phyloP scores from a whole-genome alignment of 257 asterid species.

The Capsicum rhomboideum region DNA sequence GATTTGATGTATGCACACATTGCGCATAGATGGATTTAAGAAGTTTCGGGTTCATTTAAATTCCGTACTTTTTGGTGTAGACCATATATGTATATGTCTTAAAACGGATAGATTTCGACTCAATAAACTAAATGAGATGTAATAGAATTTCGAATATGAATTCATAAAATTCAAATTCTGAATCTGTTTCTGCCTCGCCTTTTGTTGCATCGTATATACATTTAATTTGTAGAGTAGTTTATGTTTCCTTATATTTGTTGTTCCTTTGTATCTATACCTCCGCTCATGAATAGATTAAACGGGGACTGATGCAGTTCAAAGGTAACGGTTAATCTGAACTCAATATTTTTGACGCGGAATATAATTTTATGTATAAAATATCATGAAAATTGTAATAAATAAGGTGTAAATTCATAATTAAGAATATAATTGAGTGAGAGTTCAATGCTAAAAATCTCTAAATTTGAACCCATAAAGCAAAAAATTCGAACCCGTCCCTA shows the following conservation, averaged over 20 bases:
- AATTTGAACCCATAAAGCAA: too few relatives aligned
- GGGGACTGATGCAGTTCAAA: too few relatives aligned
- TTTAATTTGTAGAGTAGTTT: neutral
- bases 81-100: neutral
- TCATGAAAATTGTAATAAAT: too few relatives aligned
- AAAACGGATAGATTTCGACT: neutral
- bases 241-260: too few relatives aligned
- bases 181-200: neutral
- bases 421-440: too few relatives aligned
- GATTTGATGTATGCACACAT: neutral
- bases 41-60: neutral
- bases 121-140: neutral
- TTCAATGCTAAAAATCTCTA: too few relatives aligned
- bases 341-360: too few relatives aligned
- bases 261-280: neutral
- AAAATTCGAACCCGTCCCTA: too few relatives aligned
- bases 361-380: too few relatives aligned
- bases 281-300: neutral
- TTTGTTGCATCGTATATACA: too few relatives aligned
- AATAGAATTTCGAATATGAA: neutral
- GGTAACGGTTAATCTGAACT: too few relatives aligned
- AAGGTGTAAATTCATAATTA: too few relatives aligned
- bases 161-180: neutral
- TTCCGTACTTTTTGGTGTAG: neutral
- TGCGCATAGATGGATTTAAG: neutral